A percentile compares a stretch with the other conserved stretches of the same genome.
phyloP scores from a whole-genome alignment of 164 flowering plant genomes.

The Aristolochia californica region DNA sequence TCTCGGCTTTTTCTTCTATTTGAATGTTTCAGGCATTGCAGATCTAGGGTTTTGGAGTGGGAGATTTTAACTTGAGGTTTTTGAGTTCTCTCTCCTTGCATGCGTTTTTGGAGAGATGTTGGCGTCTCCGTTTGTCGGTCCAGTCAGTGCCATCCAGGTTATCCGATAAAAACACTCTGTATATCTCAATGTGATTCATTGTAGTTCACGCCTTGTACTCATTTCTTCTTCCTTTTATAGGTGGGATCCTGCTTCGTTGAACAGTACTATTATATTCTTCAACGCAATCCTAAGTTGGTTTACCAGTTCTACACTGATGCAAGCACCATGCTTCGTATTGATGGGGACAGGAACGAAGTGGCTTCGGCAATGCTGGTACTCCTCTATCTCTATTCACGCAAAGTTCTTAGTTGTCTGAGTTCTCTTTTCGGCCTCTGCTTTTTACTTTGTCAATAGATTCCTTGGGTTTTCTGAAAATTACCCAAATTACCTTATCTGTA shows the following conservation, averaged over 20 bases:
- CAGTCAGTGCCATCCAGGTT: conserved; percentile 47
- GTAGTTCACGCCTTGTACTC: background rate
- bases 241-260: conserved; percentile 77
- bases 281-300: conserved; percentile 59
- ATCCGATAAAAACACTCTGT: background rate
- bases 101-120: conserved; percentile 15
- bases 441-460: background rate
- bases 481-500: background rate
- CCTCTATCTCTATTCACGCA: background rate
- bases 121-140: conserved; percentile 35
- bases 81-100: conserved; percentile 6
- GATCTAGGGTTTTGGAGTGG: conserved; percentile 21
- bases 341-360: conserved; percentile 40
- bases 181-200: background rate
- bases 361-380: conserved; percentile 63
- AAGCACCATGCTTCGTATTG: conserved; percentile 78
- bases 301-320: conserved; percentile 78
- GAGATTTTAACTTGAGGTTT: conserved; percentile 12
- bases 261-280: conserved; percentile 73
- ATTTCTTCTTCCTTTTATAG: conserved; percentile 19
- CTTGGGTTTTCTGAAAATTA: background rate
- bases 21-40: conserved; percentile 4
- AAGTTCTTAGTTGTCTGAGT: background rate
- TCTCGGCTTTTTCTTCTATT: background rate
- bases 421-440: background rate